Evolutionary conservation across 2,329 filamentous ascomycete species (phyloP).

Genomic region (Orbilia oligospora): DNA sequence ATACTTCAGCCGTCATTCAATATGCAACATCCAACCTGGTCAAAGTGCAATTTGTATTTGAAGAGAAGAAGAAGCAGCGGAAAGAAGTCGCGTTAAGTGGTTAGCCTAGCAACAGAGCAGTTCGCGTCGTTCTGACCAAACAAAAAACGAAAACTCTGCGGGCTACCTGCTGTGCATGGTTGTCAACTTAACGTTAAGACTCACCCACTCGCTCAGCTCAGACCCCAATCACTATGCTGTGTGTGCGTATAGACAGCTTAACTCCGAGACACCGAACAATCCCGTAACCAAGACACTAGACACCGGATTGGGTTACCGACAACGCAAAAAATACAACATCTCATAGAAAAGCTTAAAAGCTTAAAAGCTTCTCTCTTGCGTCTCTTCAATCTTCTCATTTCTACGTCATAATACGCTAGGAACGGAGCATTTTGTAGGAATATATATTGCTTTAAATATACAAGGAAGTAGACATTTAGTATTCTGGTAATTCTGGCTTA

Average conservation of each 20-base stretch:
- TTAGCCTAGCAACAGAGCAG: slow-evolving; percentile 14
- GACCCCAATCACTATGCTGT: no score
- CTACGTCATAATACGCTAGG: slow-evolving; percentile 1
- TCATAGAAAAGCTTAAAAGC: no score
- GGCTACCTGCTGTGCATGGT: no score
- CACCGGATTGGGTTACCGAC: background rate
- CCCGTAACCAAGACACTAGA: no score
- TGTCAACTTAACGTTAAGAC: background rate
- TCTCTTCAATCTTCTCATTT: background rate
- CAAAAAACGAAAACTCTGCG: background rate
- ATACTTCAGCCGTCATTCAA: slow-evolving; percentile 1
- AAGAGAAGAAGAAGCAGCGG: no score
- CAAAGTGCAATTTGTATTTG: slow-evolving; percentile 1
- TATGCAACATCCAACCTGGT: background rate
- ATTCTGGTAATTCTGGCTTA: no score
- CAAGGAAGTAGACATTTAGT: no score
- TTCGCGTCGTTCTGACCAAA: background rate
- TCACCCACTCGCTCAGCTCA: background rate
- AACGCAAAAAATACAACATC: slow-evolving; percentile 35
- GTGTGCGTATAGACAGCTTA: background rate
- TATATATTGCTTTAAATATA: background rate
- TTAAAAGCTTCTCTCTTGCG: no score
- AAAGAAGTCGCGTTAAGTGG: slow-evolving; percentile 15
- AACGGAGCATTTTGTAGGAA: background rate
- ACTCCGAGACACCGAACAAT: background rate